Evolutionary conservation across 192 early-diverging fungal species (phyloP).

Genomic region (Lunasporangiospora selenospora): DNA sequence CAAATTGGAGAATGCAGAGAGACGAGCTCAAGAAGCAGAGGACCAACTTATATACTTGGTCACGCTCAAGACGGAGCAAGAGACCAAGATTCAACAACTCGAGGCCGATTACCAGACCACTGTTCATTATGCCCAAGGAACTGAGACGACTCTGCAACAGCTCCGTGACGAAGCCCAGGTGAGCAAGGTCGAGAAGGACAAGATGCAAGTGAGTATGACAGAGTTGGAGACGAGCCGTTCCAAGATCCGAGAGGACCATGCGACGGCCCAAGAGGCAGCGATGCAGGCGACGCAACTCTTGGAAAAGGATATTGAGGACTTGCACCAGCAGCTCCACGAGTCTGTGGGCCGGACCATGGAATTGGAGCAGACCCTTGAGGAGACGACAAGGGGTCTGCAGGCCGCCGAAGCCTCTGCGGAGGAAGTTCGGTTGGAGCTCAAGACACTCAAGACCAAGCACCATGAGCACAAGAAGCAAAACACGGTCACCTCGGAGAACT

Average conservation of each 20-base stretch:
- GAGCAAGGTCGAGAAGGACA: slow-evolving; percentile 15
- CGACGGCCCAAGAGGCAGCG: slow-evolving; percentile 1
- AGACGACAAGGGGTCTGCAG: slow-evolving; percentile 7
- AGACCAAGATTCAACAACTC: slow-evolving; percentile 49
- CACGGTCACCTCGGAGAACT: slow-evolving; percentile 3
- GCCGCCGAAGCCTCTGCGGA: slow-evolving; percentile 22
- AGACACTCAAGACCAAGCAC: slow-evolving; percentile 32
- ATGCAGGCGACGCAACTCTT: slow-evolving; percentile 9
- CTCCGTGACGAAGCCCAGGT: slow-evolving; percentile 46
- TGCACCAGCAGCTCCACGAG: slow-evolving; percentile 41
- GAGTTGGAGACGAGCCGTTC: slow-evolving; percentile 19
- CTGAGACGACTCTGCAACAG: slow-evolving; percentile 45
- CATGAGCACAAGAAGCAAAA: slow-evolving; percentile 48
- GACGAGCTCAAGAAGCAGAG: slow-evolving; percentile 26
- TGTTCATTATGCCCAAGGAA: slow-evolving; percentile 43
- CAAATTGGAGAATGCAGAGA: slow-evolving; percentile 22
- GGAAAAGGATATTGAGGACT: slow-evolving; percentile 21
- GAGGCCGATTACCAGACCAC: slow-evolving; percentile 54
- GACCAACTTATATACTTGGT: slow-evolving; percentile 21
- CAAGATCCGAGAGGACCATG: background rate
- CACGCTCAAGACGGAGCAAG: slow-evolving; percentile 22
- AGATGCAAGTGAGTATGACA: background rate
- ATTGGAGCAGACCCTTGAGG: slow-evolving; percentile 39
- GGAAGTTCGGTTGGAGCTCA: slow-evolving; percentile 12
- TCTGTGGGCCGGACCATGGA: slow-evolving; percentile 38